Evolutionary conservation across 2,329 filamentous ascomycete genomes (phyloP).

Genomic region (Pseudocercospora musae): DNA sequence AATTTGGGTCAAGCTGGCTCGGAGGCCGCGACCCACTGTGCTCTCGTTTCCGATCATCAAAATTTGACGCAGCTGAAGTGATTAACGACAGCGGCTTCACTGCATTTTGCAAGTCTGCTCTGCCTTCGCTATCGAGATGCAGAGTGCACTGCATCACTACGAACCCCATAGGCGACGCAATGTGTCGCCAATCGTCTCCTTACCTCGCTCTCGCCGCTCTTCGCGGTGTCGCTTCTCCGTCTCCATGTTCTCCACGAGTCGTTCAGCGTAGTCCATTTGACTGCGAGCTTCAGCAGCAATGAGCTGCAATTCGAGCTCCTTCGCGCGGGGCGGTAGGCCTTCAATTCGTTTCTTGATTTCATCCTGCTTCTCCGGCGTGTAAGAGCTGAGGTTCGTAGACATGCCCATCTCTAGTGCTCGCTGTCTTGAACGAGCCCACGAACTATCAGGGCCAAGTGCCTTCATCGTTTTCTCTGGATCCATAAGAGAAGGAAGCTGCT

Average conservation of each 20-base stretch:
- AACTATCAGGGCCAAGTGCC: constrained; percentile 32
- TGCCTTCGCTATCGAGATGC: neutral
- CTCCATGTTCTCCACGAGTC: constrained; percentile 55
- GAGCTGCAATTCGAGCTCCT: constrained; percentile 60
- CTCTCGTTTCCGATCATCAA: neutral
- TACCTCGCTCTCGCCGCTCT: constrained; percentile 56
- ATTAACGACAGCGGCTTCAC: neutral
- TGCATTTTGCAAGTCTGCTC: no score
- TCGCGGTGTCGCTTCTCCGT: constrained; percentile 55
- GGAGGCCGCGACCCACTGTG: neutral
- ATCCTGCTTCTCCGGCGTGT: constrained; percentile 54
- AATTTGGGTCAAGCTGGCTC: constrained; percentile 7
- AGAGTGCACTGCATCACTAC: neutral
- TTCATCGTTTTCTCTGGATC: constrained; percentile 26
- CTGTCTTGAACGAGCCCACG: constrained; percentile 29
- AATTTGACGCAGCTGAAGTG: neutral
- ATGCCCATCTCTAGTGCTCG: constrained; percentile 29
- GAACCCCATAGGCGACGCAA: constrained; percentile 35
- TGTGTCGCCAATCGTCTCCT: constrained; percentile 44
- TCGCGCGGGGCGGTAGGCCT: constrained; percentile 34
- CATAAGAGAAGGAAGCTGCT: constrained; percentile 59
- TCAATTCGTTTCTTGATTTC: constrained; percentile 49
- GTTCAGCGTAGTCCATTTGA: constrained; percentile 57
- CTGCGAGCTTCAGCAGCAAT: constrained; percentile 61
- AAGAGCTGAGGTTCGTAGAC: constrained; percentile 51